Evolutionary conservation across 2,329 filamentous ascomycete species (phyloP).

Genomic region (Chrysoporthe austroafricana): DNA sequence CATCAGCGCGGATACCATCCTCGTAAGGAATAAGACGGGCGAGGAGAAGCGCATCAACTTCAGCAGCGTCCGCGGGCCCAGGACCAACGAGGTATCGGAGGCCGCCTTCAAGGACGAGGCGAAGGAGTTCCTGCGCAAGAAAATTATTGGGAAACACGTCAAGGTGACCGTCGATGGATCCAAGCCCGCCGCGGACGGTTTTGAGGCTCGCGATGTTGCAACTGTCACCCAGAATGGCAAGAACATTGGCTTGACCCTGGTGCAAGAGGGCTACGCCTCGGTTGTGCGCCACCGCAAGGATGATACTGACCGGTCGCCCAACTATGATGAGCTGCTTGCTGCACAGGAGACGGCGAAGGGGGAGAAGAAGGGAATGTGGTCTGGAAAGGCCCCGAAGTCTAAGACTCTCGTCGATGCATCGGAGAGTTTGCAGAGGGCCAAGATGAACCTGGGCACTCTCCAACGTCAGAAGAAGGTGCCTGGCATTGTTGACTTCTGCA

Average conservation of each 20-base stretch:
- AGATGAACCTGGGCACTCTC: constrained; percentile 85
- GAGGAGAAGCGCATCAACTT: constrained; percentile 88
- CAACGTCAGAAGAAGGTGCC: constrained; percentile 92
- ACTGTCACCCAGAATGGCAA: constrained; percentile 83
- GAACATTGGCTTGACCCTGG: constrained; percentile 81
- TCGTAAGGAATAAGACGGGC: constrained; percentile 82
- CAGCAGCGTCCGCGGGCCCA: constrained; percentile 93
- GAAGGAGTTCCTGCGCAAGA: constrained; percentile 94
- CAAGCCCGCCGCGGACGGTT: constrained; percentile 86
- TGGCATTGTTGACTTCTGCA: constrained; percentile 94
- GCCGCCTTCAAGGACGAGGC: constrained; percentile 88
- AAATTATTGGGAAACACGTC: constrained; percentile 93
- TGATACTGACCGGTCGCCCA: constrained; percentile 88
- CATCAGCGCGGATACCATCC: constrained; percentile 85
- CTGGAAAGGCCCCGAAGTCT: constrained; percentile 80
- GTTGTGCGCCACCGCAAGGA: constrained; percentile 95
- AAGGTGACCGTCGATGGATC: constrained; percentile 87
- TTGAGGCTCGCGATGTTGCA: constrained; percentile 92
- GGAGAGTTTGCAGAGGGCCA: constrained; percentile 91
- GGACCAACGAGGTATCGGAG: constrained; percentile 83
- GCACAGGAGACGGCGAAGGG: constrained; percentile 84
- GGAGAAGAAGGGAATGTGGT: constrained; percentile 94
- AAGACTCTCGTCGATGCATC: constrained; percentile 89
- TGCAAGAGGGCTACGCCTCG: constrained; percentile 91
- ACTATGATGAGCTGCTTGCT: constrained; percentile 86